These are phyloP conservation scores for Royoungia palumana DNA, from an alignment of 768 basidiomycete genomes.

Conservation along the genomic window DNA sequence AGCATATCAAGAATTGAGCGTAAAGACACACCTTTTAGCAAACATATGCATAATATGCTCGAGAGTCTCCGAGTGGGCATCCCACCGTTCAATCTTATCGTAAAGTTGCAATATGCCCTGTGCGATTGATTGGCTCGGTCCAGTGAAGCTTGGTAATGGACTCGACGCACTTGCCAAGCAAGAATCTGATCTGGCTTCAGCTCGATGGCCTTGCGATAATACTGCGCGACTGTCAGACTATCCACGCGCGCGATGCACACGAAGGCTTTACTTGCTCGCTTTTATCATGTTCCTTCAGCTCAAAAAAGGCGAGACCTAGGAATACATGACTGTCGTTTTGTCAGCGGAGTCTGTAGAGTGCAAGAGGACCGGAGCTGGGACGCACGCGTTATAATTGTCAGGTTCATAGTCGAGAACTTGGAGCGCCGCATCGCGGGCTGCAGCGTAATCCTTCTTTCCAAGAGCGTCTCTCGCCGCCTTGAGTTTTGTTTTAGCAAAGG, in stretches of 20 bases:
- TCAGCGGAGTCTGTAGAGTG: slow-evolving; percentile 1
- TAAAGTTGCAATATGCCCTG: slow-evolving; percentile 76
- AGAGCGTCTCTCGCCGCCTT: slow-evolving; percentile 77
- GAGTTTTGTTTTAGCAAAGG: slow-evolving; percentile 65
- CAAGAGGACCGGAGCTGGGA: slow-evolving; percentile 12
- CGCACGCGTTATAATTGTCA: slow-evolving; percentile 86
- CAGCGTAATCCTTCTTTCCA: slow-evolving; percentile 67
- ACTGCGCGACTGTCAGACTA: slow-evolving; percentile 41
- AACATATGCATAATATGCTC: slow-evolving; percentile 57
- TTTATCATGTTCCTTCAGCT: slow-evolving; percentile 64
- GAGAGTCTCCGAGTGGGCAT: slow-evolving; percentile 51
- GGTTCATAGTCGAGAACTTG: slow-evolving; percentile 73
- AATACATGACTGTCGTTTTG: slow-evolving; percentile 67
- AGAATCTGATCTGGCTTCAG: slow-evolving; percentile 65
- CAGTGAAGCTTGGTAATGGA: slow-evolving; percentile 7
- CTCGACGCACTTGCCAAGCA: slow-evolving; percentile 73
- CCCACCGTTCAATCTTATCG: slow-evolving; percentile 60
- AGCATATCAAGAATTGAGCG: not conserved
- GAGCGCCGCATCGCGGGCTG: slow-evolving; percentile 62
- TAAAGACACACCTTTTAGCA: slow-evolving; percentile 47
- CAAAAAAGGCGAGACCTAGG: slow-evolving; percentile 73
- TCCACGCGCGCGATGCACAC: slow-evolving; percentile 1
- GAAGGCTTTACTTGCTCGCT: slow-evolving; percentile 80
- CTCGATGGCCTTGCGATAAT: slow-evolving; percentile 73
- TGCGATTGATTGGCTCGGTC: slow-evolving; percentile 2